Base-by-base conservation (phyloP, 2,329 filamentous ascomycete species). In the Aureobasidium sp. region DNA sequence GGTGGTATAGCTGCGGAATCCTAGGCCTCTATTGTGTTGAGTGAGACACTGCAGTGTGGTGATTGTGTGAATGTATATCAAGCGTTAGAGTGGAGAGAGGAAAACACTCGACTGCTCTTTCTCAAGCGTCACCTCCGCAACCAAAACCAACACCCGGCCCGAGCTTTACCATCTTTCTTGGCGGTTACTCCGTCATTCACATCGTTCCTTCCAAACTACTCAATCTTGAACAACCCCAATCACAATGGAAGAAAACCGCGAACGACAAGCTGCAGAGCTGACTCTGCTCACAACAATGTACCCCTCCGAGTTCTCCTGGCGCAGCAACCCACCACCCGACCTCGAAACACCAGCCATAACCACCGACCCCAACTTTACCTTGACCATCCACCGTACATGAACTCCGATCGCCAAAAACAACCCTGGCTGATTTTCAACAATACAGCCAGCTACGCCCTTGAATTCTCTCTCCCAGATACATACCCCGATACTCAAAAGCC, bases 271-370 rank as follows among this genome's bases (percentile, higher is more conserved):
- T 11, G 62, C 62, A 49, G 64, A 65, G 57, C 59, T 64, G 8
- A 37, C 59, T 3, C 59, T 65, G 29, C 57, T 65, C 21, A 47
- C 61, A n/a, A 64, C 62, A 53, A 65, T 65, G 64, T 65, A 65
- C n/a, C 62, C 64, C 13, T 47, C 63, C 16, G 64, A 65, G n/a
- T 65, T 65, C 51, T 25, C n/a, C 48, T 65, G 64, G 64, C 59
- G 58, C 42, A 62, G 13, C 13, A 32, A 27, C 3, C 32, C 55
- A 27, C 41, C 47, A 1, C 59, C 59, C n/a, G 50, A 62, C n/a
- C 50, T 62, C 42, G 41, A 49, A 11, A 21, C 42, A 8, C 32
- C 41, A 21, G n/a, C 61, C 32, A 32, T 58, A 30, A 48, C 37
- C 47, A 30, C 37, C 42, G 59, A 65, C 25, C 54, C 62, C 1